Evolutionary conservation across 192 early-diverging fungal species (phyloP).

Genomic region (Helicostylum pulchrum): DNA sequence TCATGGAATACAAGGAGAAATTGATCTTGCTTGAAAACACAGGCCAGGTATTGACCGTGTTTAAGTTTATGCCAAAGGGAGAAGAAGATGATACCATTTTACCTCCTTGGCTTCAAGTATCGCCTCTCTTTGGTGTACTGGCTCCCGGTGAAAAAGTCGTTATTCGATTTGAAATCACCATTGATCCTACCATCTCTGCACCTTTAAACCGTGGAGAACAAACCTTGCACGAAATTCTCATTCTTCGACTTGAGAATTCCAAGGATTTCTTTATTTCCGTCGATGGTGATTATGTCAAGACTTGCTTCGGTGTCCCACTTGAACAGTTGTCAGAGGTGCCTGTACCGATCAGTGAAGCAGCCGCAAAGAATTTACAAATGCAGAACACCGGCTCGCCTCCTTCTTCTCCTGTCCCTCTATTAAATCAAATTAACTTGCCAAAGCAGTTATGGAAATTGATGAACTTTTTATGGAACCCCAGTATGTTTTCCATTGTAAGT

Average conservation of each 20-base stretch:
- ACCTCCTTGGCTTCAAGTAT: constrained; percentile 73
- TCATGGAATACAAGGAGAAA: constrained; percentile 48
- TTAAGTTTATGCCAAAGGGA: constrained; percentile 68
- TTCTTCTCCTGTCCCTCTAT: not conserved
- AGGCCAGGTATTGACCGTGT: constrained; percentile 71
- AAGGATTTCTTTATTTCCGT: constrained; percentile 85
- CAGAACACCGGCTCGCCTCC: not conserved
- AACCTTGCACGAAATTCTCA: constrained; percentile 69
- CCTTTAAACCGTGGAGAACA: constrained; percentile 59
- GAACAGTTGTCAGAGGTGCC: constrained; percentile 62
- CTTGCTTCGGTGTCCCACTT: constrained; percentile 73
- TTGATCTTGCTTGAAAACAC: constrained; percentile 67
- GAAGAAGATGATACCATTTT: constrained; percentile 51
- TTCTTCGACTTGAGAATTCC: constrained; percentile 76
- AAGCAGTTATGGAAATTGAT: constrained; percentile 58
- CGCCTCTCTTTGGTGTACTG: constrained; percentile 64
- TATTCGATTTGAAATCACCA: constrained; percentile 58
- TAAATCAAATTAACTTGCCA: constrained; percentile 12
- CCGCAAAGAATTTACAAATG: not conserved
- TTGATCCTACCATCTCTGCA: constrained; percentile 46
- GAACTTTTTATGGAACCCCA: constrained; percentile 65
- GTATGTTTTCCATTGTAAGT: constrained; percentile 62
- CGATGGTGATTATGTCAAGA: constrained; percentile 62
- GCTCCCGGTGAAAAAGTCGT: constrained; percentile 65
- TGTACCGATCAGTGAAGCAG: constrained; percentile 40